Evolutionary conservation across 306 rosid species (phyloP).

Genomic region (Oxytropis ochrocephala): DNA sequence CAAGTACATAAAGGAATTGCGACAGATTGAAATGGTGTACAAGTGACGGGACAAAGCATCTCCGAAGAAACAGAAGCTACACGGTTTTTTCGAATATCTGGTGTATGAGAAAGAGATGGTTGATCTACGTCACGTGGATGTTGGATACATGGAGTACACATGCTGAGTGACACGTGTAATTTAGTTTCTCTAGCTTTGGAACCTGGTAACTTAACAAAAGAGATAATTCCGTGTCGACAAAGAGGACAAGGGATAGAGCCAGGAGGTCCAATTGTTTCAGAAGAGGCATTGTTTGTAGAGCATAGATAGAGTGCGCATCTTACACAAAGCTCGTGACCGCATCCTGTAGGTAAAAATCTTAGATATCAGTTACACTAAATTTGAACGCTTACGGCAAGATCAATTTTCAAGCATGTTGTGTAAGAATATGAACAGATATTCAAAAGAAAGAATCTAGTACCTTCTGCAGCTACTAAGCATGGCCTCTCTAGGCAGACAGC

Average conservation of each 20-base stretch:
- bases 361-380: conserved; percentile 2
- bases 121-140: conserved; percentile 47
- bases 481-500: conserved; percentile 94
- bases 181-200: conserved; percentile 63
- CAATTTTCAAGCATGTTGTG: too few relatives aligned
- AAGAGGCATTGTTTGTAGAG: conserved; percentile 64
- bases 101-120: conserved; percentile 52
- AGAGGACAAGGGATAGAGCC: conserved; percentile 94
- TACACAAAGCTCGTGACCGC: conserved; percentile 84
- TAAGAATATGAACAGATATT: not conserved
- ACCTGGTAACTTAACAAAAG: conserved; percentile 70
- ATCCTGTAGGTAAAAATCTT: conserved; percentile 50
- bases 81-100: conserved; percentile 62
- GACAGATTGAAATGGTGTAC: conserved; percentile 88
- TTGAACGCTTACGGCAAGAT: not conserved
- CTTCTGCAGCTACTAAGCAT: conserved; percentile 88
- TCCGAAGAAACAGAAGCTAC: conserved; percentile 87
- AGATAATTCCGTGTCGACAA: conserved; percentile 74
- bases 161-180: conserved; percentile 49
- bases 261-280: conserved; percentile 51
- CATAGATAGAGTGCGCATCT: conserved; percentile 94
- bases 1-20: conserved; percentile 86
- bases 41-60: conserved; percentile 83
- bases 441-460: conserved; percentile 31
- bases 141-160: conserved; percentile 86